Evolutionary conservation across 441 rosid genomes (phyloP).

Genomic region (Adansonia grandidieri): DNA sequence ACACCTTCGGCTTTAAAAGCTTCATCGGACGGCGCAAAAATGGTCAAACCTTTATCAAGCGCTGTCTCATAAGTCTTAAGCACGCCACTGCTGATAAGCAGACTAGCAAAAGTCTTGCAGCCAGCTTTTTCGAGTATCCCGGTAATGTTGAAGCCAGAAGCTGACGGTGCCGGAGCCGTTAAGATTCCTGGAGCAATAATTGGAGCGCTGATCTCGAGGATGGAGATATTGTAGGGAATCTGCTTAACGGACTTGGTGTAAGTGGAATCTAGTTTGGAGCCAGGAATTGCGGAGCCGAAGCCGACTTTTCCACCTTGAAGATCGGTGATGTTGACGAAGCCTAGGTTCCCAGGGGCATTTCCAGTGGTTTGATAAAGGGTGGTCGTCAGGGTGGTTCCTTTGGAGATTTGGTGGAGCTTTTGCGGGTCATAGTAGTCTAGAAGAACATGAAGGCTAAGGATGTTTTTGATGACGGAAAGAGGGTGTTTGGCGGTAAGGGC

Average conservation of each 20-base stretch:
- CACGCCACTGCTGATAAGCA: slow-evolving; percentile 71
- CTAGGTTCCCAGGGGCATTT: slow-evolving; percentile 79
- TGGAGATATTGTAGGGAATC: slow-evolving; percentile 76
- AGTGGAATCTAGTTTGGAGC: slow-evolving; percentile 79
- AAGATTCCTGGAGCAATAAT: slow-evolving; percentile 73
- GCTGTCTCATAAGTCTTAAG: slow-evolving; percentile 69
- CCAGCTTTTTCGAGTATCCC: slow-evolving; percentile 85
- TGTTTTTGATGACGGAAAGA: slow-evolving; percentile 74
- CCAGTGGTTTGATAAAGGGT: slow-evolving; percentile 96
- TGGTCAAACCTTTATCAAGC: slow-evolving; percentile 73
- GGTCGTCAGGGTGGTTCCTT: slow-evolving; percentile 71
- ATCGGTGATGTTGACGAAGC: slow-evolving; percentile 84
- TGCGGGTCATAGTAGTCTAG: slow-evolving; percentile 80
- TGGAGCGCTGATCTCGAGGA: slow-evolving; percentile 67
- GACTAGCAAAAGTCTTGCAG: slow-evolving; percentile 72
- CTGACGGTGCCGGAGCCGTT: slow-evolving; percentile 71
- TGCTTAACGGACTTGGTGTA: slow-evolving; percentile 79
- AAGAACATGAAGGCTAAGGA: slow-evolving; percentile 69
- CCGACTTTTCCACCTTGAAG: slow-evolving; percentile 86
- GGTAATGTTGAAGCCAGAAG: slow-evolving; percentile 70
- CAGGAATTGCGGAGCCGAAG: slow-evolving; percentile 80
- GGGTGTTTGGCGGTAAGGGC: slow-evolving; percentile 64
- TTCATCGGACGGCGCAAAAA: slow-evolving; percentile 88
- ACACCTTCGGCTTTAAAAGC: slow-evolving; percentile 78
- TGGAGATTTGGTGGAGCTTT: slow-evolving; percentile 77